Evolutionary conservation across 1,139 yeast genomes (phyloP).

Genomic region (Suhomyces atakaporum): DNA sequence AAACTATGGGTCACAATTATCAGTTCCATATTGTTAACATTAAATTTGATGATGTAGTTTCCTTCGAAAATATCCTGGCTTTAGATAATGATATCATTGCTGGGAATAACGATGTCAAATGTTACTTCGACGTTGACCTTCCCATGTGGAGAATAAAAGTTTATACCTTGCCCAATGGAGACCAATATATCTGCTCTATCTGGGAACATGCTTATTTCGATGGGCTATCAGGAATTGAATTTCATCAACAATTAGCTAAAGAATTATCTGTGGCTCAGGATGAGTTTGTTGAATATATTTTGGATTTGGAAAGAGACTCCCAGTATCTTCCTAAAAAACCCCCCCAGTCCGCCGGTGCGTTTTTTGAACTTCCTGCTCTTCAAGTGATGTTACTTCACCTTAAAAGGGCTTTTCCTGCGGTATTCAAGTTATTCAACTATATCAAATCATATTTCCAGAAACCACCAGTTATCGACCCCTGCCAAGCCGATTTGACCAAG

Average conservation of each 20-base stretch:
- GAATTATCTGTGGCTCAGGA: constrained; percentile 6
- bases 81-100: neutral
- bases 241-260: constrained; percentile 13
- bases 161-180: constrained; percentile 1
- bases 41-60: neutral
- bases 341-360: too few species aligned
- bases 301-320: constrained; percentile 1
- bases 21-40: neutral
- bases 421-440: too few species aligned
- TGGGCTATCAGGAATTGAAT: constrained; percentile 15
- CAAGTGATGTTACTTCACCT: too few species aligned
- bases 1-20: neutral
- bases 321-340: neutral
- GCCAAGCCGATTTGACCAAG: neutral
- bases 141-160: constrained; percentile 36
- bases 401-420: too few species aligned
- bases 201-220: constrained; percentile 17
- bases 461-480: too few species aligned
- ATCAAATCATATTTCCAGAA: too few species aligned
- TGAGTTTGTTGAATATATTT: constrained; percentile 3
- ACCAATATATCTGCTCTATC: constrained; percentile 9
- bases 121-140: neutral
- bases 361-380: too few species aligned
- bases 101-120: neutral
- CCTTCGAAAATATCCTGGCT: neutral